phyloP scores from a whole-genome alignment of 108 stramenopile genomes.

The Asterionellopsis glacialis region DNA sequence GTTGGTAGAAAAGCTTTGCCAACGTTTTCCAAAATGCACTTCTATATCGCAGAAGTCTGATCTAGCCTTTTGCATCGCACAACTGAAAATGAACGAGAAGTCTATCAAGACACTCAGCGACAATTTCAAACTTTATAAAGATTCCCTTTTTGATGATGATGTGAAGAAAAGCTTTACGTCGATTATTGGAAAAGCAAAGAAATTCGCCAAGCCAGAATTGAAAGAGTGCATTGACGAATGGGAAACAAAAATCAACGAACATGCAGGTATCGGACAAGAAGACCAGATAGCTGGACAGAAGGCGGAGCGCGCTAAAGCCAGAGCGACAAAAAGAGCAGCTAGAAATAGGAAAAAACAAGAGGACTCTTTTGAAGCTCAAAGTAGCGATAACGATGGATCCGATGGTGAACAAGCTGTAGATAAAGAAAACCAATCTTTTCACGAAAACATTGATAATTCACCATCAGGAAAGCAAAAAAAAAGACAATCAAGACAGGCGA shows the following conservation, averaged over 20 bases:
- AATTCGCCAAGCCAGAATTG: conserved; percentile 77
- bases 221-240: conserved; percentile 82
- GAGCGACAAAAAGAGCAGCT: conserved; percentile 46
- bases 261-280: conserved; percentile 49
- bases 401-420: conserved; percentile 12
- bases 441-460: too few relatives aligned
- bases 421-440: not conserved
- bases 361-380: conserved; percentile 24
- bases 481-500: not conserved
- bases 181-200: conserved; percentile 79
- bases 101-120: conserved; percentile 83
- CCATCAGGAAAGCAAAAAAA: not conserved
- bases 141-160: conserved; percentile 86
- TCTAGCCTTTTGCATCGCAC: conserved; percentile 91
- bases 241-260: conserved; percentile 65
- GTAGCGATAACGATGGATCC: conserved; percentile 16
- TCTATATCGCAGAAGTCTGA: conserved; percentile 75
- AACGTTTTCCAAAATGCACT: conserved; percentile 79
- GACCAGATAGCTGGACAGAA: conserved; percentile 64
- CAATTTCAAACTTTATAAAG: conserved; percentile 85
- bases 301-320: conserved; percentile 39
- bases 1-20: conserved; percentile 90
- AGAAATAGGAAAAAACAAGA: conserved; percentile 30
- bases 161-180: conserved; percentile 72
- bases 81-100: conserved; percentile 86